Evolutionary conservation across 1,139 yeast species (phyloP).

Genomic region (Geotrichum fermentans): DNA sequence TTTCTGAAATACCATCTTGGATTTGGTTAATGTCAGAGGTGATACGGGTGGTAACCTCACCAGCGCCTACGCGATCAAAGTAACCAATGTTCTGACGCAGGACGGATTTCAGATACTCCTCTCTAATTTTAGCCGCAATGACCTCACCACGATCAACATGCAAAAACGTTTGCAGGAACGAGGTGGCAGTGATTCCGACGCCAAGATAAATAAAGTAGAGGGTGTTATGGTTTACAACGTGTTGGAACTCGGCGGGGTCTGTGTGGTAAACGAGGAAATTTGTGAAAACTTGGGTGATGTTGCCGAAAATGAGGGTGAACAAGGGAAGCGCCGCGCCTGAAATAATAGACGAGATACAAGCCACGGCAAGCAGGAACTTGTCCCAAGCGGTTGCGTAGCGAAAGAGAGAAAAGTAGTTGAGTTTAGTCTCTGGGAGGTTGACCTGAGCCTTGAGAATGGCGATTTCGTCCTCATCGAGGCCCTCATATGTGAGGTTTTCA

Average conservation of each 20-base stretch:
- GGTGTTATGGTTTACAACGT: conserved; percentile 35
- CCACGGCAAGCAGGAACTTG: conserved; percentile 29
- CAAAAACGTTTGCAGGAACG: conserved; percentile 36
- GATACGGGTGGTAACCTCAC: conserved; percentile 44
- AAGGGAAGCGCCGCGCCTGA: conserved; percentile 42
- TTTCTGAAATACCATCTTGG: conserved; percentile 45
- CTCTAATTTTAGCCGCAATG: conserved; percentile 41
- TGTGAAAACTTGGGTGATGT: conserved; percentile 38
- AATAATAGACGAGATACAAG: conserved; percentile 34
- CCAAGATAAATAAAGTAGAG: conserved; percentile 41
- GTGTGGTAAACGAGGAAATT: conserved; percentile 33
- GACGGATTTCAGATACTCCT: conserved; percentile 38
- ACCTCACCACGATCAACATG: conserved; percentile 44
- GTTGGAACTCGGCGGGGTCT: conserved; percentile 33
- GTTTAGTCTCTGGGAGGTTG: conserved; percentile 26
- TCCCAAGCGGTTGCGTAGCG: conserved; percentile 38
- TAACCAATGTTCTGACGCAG: conserved; percentile 44
- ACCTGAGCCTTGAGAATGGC: conserved; percentile 36
- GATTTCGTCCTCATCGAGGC: conserved; percentile 28
- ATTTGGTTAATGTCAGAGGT: conserved; percentile 42
- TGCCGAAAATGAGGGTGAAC: conserved; percentile 41
- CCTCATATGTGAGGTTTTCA: background rate
- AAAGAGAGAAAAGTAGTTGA: conserved; percentile 36
- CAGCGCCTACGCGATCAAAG: conserved; percentile 44
- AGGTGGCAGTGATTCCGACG: conserved; percentile 36